phyloP scores from a whole-genome alignment of 768 basidiomycete genomes.

The Boletus fagicola region DNA sequence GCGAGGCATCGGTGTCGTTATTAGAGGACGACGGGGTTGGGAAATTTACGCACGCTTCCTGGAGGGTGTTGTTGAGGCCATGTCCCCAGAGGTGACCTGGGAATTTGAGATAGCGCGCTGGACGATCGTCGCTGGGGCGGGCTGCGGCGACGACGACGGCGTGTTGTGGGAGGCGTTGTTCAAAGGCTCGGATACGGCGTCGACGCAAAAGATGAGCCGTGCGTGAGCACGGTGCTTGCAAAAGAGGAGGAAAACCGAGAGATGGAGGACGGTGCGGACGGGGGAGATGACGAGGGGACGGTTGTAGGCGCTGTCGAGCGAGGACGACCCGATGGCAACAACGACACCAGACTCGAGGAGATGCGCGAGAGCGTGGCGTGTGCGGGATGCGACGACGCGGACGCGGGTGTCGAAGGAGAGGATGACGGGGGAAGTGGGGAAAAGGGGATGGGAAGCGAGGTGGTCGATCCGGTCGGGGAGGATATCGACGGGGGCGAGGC shows the following conservation, averaged over 20 bases:
- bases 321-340: constrained; percentile 35
- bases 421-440: not conserved
- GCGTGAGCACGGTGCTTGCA: constrained; percentile 27
- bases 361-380: constrained; percentile 44
- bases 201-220: constrained; percentile 52
- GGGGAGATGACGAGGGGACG: constrained; percentile 6
- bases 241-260: constrained; percentile 18
- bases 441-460: constrained; percentile 11
- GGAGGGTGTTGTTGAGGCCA: constrained; percentile 60
- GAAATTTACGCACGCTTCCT: constrained; percentile 64
- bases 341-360: constrained; percentile 52
- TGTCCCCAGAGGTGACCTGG: constrained; percentile 58
- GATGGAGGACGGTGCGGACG: constrained; percentile 12
- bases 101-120: constrained; percentile 44
- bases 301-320: constrained; percentile 4
- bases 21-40: too few relatives aligned
- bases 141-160: constrained; percentile 24
- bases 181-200: constrained; percentile 36
- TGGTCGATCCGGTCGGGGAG: constrained; percentile 16
- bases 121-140: too few relatives aligned
- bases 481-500: constrained; percentile 27
- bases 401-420: not conserved
- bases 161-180: constrained; percentile 41
- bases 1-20: too few relatives aligned
- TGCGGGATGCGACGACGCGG: constrained; percentile 13